Base-by-base conservation (phyloP, 2,329 filamentous ascomycete genomes). In the Botryosphaeria agaves region DNA sequence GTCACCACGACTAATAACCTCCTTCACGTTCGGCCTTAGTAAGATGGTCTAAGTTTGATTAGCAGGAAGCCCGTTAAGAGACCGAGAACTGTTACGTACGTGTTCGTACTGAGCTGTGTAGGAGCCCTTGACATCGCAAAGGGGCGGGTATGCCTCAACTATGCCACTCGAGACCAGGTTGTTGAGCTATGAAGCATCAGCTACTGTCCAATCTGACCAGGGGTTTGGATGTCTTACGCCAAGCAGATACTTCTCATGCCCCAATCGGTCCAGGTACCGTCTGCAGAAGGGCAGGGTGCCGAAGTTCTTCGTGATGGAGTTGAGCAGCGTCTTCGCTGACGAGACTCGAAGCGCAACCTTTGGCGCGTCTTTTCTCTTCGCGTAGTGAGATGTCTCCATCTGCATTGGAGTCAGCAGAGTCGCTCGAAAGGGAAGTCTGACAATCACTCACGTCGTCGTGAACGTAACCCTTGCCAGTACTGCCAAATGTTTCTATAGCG, bases 81-180 rank as follows among this genome's bases (percentile, higher is more conserved):
- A 5, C 1, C 14, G 15, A 14, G 30, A 19, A 33, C 16, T 24
- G 21, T 14, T 19, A 70, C 79, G 68, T 59, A 91, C 84, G 61
- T 94, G 85, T 63, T 94, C 85, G 50, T 74, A 92, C 52, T 94
- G 85, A 39, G 85, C 87, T 16, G 84, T 91, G 55, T 92, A 93
- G 16, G 81, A 91, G 35, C 87, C 87, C 67, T 91, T 92, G 57
- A 85, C 75, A 58, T 94, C 85, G 42, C 79, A 76, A 43, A 94
- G 62, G 18, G 85, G 85, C 23, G 84, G 83, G 51, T 94, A 94
- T 26, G 80, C 73, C 56, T 94, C 81, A 26, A 94, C 81, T 42
- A 94, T 79, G 34, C 83, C 84, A 34, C 65, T 72, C 25, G 72
- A 66, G 28, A 94, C 83, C 25, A 94, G 65, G 47, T 76, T 87